Conservation (phyloP, 2,329 filamentous ascomycete genomes). For the Plenodomus biglobosus region DNA sequence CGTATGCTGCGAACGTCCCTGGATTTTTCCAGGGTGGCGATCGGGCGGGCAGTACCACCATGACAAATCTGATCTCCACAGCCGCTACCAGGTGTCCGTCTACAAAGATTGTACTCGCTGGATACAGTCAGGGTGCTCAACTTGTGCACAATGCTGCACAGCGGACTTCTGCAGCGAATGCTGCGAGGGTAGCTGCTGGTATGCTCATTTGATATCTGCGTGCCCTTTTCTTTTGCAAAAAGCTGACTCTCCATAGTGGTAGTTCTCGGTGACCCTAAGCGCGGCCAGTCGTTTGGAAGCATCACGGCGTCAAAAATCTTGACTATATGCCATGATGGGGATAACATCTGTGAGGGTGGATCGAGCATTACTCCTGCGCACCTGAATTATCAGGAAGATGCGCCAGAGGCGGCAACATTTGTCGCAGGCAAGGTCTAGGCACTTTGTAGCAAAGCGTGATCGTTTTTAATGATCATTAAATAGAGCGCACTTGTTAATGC, state of each 20-base stretch:
- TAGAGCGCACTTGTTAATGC: too few species aligned
- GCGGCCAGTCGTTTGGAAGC: constrained; percentile 32
- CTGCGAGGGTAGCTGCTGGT: constrained; percentile 27
- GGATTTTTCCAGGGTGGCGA: constrained; percentile 54
- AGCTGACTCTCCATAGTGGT: constrained; percentile 23
- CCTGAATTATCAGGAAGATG: constrained; percentile 29
- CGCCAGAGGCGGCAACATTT: constrained; percentile 26
- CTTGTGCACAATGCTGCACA: constrained; percentile 51
- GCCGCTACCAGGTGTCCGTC: constrained; percentile 27
- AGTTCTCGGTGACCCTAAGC: constrained; percentile 43
- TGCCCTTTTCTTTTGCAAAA: neutral
- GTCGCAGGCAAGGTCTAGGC: constrained; percentile 17
- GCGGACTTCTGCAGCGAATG: constrained; percentile 23
- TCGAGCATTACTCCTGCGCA: constrained; percentile 28
- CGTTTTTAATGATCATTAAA: too few species aligned
- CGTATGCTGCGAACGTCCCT: constrained; percentile 49
- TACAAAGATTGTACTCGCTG: constrained; percentile 34
- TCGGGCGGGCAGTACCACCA: constrained; percentile 45
- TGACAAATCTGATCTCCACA: constrained; percentile 43
- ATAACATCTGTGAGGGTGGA: constrained; percentile 38
- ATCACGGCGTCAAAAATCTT: constrained; percentile 32
- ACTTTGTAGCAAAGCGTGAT: too few species aligned
- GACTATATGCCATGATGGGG: constrained; percentile 41
- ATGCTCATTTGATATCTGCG: constrained; percentile 2
- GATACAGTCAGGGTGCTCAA: constrained; percentile 45